Conservation (phyloP, 1,284 basidiomycete species). For the Sporisorium graminicola region DNA sequence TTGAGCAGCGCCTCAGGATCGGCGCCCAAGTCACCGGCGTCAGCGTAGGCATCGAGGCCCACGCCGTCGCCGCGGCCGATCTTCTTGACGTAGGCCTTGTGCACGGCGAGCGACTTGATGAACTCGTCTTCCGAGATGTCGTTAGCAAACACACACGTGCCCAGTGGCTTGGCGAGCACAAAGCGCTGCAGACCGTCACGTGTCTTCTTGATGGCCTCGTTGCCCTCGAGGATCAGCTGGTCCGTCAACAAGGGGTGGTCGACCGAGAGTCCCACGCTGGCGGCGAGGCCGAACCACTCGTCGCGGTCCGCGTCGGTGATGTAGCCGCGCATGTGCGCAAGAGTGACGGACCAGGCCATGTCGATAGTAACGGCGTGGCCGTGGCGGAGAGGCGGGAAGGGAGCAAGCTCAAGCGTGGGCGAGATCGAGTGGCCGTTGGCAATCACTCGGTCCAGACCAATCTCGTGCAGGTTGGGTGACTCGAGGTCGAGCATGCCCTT, state of each 20-base stretch:
- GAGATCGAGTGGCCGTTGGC: constrained; percentile 72
- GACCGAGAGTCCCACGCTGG: constrained; percentile 71
- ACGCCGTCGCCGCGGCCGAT: constrained; percentile 67
- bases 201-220: constrained; percentile 72
- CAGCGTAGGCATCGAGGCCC: constrained; percentile 71
- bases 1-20: constrained; percentile 65
- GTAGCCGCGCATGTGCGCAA: constrained; percentile 71
- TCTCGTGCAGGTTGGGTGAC: constrained; percentile 72
- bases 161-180: constrained; percentile 71
- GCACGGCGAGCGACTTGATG: constrained; percentile 68
- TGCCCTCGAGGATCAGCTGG: constrained; percentile 69
- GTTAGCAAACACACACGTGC: constrained; percentile 72
- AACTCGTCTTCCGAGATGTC: constrained; percentile 71
- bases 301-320: constrained; percentile 71
- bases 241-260: constrained; percentile 71
- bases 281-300: constrained; percentile 71
- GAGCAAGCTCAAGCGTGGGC: constrained; percentile 71
- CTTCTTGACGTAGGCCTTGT: constrained; percentile 71
- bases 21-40: constrained; percentile 71
- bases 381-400: constrained; percentile 65
- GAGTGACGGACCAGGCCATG: constrained; percentile 72
- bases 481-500: constrained; percentile 72
- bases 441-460: constrained; percentile 72
- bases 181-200: constrained; percentile 72
- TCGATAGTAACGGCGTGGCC: constrained; percentile 72